Evolutionary conservation across 2,329 filamentous ascomycete species (phyloP).

Genomic region (Botrytis hyacinthi): DNA sequence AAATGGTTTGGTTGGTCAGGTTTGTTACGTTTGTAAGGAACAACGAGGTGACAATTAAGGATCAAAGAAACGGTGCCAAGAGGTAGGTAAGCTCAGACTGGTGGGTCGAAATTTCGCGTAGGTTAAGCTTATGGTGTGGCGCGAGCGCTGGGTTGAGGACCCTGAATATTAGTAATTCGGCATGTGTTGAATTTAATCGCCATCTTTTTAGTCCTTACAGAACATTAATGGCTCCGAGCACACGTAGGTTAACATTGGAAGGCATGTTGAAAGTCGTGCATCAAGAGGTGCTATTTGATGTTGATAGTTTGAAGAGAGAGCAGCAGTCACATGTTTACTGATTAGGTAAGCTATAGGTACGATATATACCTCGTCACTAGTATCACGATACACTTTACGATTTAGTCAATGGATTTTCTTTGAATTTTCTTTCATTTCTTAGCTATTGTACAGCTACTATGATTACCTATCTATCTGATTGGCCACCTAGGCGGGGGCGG

Average conservation of each 20-base stretch:
- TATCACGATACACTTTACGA: neutral
- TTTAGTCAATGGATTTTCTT: neutral
- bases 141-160: neutral
- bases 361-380: neutral
- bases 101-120: neutral
- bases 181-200: neutral
- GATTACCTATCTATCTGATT: neutral
- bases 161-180: neutral
- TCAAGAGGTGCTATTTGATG: neutral
- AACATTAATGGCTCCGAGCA: neutral
- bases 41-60: neutral
- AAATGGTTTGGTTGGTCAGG: neutral
- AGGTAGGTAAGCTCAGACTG: slow-evolving; percentile 9
- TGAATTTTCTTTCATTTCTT: neutral
- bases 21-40: neutral
- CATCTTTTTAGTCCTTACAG: neutral
- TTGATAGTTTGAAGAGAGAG: neutral
- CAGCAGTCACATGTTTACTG: neutral
- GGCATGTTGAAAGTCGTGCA: neutral
- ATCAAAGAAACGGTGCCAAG: slow-evolving; percentile 3
- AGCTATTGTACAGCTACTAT: neutral
- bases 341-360: neutral
- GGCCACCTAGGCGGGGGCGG: neutral
- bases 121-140: neutral
- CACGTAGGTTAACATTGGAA: neutral